Percentiles rank a stretch among this genome's conserved stretches.
Evolutionary conservation across 2,329 filamentous ascomycete species (phyloP).

Genomic region (Daldinia sp.): DNA sequence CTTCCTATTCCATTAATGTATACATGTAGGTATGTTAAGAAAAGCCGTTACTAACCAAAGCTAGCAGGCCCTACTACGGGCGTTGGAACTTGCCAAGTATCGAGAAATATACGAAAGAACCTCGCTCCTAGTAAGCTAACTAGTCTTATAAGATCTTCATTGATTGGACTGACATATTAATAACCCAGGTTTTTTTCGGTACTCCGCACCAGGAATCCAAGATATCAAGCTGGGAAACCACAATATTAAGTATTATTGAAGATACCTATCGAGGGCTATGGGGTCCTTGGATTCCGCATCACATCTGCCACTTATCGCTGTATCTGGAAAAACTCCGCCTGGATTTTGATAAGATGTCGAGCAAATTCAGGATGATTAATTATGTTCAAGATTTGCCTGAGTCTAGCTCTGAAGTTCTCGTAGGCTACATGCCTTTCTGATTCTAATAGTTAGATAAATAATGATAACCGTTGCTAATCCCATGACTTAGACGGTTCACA

Average conservation of each 20-base stretch:
- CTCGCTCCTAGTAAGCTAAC: slow-evolving; percentile 25
- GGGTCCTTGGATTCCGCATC: slow-evolving; percentile 25
- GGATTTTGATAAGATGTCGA: slow-evolving; percentile 16
- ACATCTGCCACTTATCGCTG: slow-evolving; percentile 16
- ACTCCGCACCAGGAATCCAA: slow-evolving; percentile 25
- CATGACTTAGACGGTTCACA: slow-evolving; percentile 21
- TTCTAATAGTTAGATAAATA: neutral
- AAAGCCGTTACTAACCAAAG: neutral
- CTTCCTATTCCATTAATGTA: neutral
- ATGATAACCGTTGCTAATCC: neutral
- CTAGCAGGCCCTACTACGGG: slow-evolving; percentile 18
- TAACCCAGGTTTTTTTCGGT: slow-evolving; percentile 25
- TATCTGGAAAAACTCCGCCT: slow-evolving; percentile 7
- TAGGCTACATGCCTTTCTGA: neutral
- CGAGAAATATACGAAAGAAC: slow-evolving; percentile 10
- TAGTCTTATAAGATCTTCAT: no score
- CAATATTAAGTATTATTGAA: slow-evolving; percentile 21
- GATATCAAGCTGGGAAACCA: slow-evolving; percentile 17
- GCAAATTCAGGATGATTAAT: slow-evolving; percentile 25
- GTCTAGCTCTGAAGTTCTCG: slow-evolving; percentile 20
- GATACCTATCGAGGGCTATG: slow-evolving; percentile 23
- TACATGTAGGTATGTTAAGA: neutral
- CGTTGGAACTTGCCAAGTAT: slow-evolving; percentile 10
- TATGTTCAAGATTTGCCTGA: slow-evolving; percentile 23
- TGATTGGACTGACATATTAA: neutral